A percentile compares a stretch with the other conserved stretches of the same genome.
phyloP scores from a whole-genome alignment of 2,329 filamentous ascomycete species.

The Bipolaris sorokiniana region DNA sequence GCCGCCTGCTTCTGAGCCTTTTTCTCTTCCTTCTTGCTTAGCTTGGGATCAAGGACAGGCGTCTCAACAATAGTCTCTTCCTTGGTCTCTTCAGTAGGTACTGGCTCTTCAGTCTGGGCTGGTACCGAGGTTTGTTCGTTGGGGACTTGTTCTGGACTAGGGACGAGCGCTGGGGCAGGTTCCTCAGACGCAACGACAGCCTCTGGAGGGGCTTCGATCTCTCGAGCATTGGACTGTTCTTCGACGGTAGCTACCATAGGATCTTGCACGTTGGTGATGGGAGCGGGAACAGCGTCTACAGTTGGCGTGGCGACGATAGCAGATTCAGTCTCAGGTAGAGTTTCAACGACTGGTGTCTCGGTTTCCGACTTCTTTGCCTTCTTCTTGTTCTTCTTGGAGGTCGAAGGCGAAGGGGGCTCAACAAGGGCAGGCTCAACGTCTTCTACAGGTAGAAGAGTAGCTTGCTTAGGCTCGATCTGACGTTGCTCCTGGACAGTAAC shows the following conservation, averaged over 20 bases:
- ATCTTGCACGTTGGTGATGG: neutral
- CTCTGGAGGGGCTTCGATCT: constrained; percentile 1
- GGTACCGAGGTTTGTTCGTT: constrained; percentile 1
- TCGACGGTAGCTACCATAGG: neutral
- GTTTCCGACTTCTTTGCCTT: constrained; percentile 33
- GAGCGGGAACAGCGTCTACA: neutral
- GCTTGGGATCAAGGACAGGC: constrained; percentile 32
- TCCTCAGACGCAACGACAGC: constrained; percentile 3
- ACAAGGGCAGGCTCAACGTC: constrained; percentile 8
- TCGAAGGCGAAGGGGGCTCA: constrained; percentile 9
- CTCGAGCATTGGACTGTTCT: constrained; percentile 5
- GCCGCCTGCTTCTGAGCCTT: constrained; percentile 35
- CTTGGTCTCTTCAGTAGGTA: constrained; percentile 3
- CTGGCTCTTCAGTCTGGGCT: neutral
- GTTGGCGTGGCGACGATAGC: neutral
- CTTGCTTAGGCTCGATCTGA: constrained; percentile 6
- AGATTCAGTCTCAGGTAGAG: constrained; percentile 9
- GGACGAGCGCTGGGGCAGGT: neutral
- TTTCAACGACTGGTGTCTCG: constrained; percentile 19
- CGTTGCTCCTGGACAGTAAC: neutral
- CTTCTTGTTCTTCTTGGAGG: constrained; percentile 33
- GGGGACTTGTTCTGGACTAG: constrained; percentile 5
- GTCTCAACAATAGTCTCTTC: constrained; percentile 16
- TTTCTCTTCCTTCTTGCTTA: constrained; percentile 47
- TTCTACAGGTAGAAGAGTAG: constrained; percentile 19